These are phyloP conservation scores for Cordyceps javanica DNA, from an alignment of 2,329 filamentous ascomycete species.

Conservation along the genomic window DNA sequence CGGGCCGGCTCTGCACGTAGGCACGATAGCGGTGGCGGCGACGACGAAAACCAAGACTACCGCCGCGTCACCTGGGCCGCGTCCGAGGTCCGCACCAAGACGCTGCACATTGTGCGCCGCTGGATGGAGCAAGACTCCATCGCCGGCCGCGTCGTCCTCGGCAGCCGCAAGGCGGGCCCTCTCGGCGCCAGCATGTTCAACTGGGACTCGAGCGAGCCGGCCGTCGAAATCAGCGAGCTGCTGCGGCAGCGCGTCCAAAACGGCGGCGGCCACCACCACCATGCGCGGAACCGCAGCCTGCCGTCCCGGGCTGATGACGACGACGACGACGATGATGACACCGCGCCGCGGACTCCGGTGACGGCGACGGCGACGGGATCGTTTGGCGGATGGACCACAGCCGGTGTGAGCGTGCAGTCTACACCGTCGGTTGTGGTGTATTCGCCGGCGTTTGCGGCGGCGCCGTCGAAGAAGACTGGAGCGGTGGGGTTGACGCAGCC, in stretches of 20 bases:
- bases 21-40: slow-evolving; percentile 45
- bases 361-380: slow-evolving; percentile 13
- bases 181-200: slow-evolving; percentile 50
- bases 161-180: slow-evolving; percentile 30
- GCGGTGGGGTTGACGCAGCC: background rate
- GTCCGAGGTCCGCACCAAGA: slow-evolving; percentile 48
- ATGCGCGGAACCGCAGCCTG: slow-evolving; percentile 5
- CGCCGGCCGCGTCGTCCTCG: slow-evolving; percentile 39
- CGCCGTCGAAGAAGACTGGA: background rate
- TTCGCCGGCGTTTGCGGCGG: slow-evolving; percentile 3
- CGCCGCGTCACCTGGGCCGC: slow-evolving; percentile 50
- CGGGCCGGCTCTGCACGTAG: slow-evolving; percentile 52
- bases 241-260: slow-evolving; percentile 26
- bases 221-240: slow-evolving; percentile 40
- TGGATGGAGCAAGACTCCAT: slow-evolving; percentile 63
- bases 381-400: slow-evolving; percentile 29
- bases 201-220: slow-evolving; percentile 50
- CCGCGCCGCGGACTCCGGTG: slow-evolving; percentile 20
- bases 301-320: too few species aligned
- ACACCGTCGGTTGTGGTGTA: background rate
- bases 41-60: slow-evolving; percentile 56
- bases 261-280: background rate
- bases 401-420: slow-evolving; percentile 10
- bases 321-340: too few species aligned
- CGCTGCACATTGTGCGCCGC: slow-evolving; percentile 51